Evolutionary conservation across 2,329 filamentous ascomycete genomes (phyloP).

Genomic region (Teratosphaeria zuluensis): DNA sequence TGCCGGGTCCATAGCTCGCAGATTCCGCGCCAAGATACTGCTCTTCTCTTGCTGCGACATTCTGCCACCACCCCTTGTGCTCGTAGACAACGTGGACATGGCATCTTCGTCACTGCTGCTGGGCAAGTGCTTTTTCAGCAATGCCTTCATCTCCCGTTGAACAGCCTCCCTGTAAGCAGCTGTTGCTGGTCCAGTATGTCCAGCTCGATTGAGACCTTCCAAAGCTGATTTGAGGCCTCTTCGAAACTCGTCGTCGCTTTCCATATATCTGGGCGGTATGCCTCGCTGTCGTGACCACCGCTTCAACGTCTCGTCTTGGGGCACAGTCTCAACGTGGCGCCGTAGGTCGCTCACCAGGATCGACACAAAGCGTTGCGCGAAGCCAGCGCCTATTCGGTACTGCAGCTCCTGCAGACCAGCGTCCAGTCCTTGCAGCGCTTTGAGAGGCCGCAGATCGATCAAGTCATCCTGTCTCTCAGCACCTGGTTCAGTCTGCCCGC

Average conservation of each 20-base stretch:
- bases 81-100: slow-evolving; percentile 70
- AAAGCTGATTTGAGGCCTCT: slow-evolving; percentile 61
- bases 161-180: slow-evolving; percentile 74
- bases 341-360: slow-evolving; percentile 71
- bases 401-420: slow-evolving; percentile 68
- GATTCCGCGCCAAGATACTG: slow-evolving; percentile 73
- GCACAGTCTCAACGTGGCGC: slow-evolving; percentile 66
- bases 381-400: slow-evolving; percentile 74
- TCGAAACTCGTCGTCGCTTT: slow-evolving; percentile 61
- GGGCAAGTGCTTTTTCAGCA: slow-evolving; percentile 77
- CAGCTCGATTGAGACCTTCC: slow-evolving; percentile 69
- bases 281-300: slow-evolving; percentile 56
- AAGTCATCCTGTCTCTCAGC: slow-evolving; percentile 22
- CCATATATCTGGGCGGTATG: slow-evolving; percentile 66
- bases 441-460: slow-evolving; percentile 65
- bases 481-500: slow-evolving; percentile 52
- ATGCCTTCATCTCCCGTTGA: slow-evolving; percentile 71
- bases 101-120: slow-evolving; percentile 92
- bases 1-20: slow-evolving; percentile 70
- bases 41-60: slow-evolving; percentile 82
- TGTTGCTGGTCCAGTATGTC: slow-evolving; percentile 72
- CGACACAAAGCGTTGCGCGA: slow-evolving; percentile 69
- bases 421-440: slow-evolving; percentile 69
- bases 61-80: slow-evolving; percentile 50
- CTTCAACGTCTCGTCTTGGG: slow-evolving; percentile 63